Evolutionary conservation across 352 stramenopile genomes (phyloP).

Genomic region (Globisporangium parvum): DNA sequence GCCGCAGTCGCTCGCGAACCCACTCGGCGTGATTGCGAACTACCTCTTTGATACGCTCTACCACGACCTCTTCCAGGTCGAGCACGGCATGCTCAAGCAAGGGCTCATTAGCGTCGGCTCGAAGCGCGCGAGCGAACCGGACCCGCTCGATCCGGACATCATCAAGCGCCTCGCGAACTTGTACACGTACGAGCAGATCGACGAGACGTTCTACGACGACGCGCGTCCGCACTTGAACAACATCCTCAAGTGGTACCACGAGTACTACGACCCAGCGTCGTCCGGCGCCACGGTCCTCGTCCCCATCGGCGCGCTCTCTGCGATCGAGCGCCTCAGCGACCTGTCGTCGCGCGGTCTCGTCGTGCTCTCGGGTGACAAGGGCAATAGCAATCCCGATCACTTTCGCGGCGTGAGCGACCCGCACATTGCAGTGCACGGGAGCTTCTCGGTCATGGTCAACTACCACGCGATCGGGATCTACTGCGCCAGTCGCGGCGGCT

Average conservation of each 20-base stretch:
- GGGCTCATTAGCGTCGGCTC: conserved; percentile 87
- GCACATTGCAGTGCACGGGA: conserved; percentile 94
- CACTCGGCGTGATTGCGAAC: conserved; percentile 90
- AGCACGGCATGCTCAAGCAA: conserved; percentile 83
- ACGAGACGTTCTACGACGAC: conserved; percentile 78
- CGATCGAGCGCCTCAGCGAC: conserved; percentile 65
- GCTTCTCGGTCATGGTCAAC: conserved; percentile 95
- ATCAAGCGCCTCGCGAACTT: conserved; percentile 90
- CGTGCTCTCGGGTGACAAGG: conserved; percentile 92
- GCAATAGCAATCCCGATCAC: conserved; percentile 91
- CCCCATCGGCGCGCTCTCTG: conserved; percentile 84
- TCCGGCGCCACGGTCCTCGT: conserved; percentile 83
- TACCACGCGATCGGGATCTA: conserved; percentile 92
- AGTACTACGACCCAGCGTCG: conserved; percentile 62
- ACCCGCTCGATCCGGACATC: conserved; percentile 90
- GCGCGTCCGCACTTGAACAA: conserved; percentile 73
- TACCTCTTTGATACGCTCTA: conserved; percentile 95
- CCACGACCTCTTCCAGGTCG: conserved; percentile 88
- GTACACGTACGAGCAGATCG: conserved; percentile 84
- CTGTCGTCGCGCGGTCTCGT: conserved; percentile 56
- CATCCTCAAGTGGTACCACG: conserved; percentile 90
- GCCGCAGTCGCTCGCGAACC: conserved; percentile 65
- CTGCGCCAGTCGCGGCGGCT: conserved; percentile 87
- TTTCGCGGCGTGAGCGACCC: conserved; percentile 89
- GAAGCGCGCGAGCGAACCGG: conserved; percentile 49